Base-by-base conservation (phyloP, 352 stramenopile species). In the Plasmopara viticola region DNA sequence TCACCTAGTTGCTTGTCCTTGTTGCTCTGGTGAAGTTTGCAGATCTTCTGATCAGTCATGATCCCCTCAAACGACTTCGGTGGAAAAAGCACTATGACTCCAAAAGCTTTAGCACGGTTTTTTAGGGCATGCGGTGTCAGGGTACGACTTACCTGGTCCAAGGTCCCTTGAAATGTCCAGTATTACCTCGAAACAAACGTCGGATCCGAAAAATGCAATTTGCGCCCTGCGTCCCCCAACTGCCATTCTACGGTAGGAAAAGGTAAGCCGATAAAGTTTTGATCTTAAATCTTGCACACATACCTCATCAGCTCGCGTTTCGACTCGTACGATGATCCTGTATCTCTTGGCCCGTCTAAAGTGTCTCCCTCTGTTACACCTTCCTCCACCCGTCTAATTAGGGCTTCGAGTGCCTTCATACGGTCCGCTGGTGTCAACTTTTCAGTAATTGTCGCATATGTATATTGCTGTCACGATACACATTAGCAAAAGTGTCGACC, bases 171-270 rank as follows among this genome's bases (percentile, higher is more conserved):
- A 68, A 37, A 88, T 71, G 33, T 89, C 69, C 3, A 90, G 28
- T 18, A 90, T 68, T 12, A 90, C 59, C 45, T 87, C 78, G 38
- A 89, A 89, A 62, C 78, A 89, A 15, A 92, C 71, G 50, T 90
- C 81, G 1, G 74, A 82, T 5, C 77, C 77, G 40, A 80, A 88
- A 40, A 89, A 86, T 31, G 72, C 79, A 59, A 89, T 85, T 49
- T 91, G 81, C 5, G 78, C 77, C 43, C 87, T 84, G 9, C 70
- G 70, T 53, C 77, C 78, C 13, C 70, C 62, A 9, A 77, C 65
- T 20, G 82, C 78, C 77, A 87, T 87, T 9, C 82, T 92, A 43
- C 37, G 43, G 18, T 13, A 45, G n/a, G n/a, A 29, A 25, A 25
- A 25, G 20, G 20, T 25, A 25, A 25, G 20, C 20, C 20, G 20